Evolutionary conservation across 345 rosid genomes (phyloP).

Genomic region (Bruguiera parviflora): DNA sequence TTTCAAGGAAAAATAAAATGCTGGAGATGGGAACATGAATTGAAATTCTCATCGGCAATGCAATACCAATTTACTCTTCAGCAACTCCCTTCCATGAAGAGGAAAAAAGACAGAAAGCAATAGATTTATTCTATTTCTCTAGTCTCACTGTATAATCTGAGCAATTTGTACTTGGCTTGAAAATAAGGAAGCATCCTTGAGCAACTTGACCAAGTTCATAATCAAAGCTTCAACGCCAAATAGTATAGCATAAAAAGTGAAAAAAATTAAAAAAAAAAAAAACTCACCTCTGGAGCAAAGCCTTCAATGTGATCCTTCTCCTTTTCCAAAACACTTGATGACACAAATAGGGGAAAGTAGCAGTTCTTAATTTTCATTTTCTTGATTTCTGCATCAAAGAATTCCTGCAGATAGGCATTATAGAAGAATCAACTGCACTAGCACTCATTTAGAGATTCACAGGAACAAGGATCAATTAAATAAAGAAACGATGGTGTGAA

Average conservation of each 20-base stretch:
- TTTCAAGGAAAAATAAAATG: not conserved
- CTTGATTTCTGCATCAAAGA: conserved; percentile 91
- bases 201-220: not conserved
- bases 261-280: not conserved
- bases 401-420: conserved; percentile 45
- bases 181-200: not conserved
- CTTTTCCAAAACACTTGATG: conserved; percentile 72
- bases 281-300: conserved; percentile 88
- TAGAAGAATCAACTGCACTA: not conserved
- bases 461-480: too few species aligned
- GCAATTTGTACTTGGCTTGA: not conserved
- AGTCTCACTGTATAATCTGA: not conserved
- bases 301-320: conserved; percentile 97
- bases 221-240: not conserved
- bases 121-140: not conserved
- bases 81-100: too few species aligned
- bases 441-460: not conserved
- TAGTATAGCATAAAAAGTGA: too few species aligned
- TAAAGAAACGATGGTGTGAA: too few species aligned
- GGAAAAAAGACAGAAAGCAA: not conserved
- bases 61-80: not conserved
- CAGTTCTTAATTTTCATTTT: conserved; percentile 90
- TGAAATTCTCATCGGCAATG: not conserved
- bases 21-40: not conserved
- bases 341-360: conserved; percentile 96